phyloP scores from a whole-genome alignment of 2,329 filamentous ascomycete species.

The Colletotrichum nymphaeae region DNA sequence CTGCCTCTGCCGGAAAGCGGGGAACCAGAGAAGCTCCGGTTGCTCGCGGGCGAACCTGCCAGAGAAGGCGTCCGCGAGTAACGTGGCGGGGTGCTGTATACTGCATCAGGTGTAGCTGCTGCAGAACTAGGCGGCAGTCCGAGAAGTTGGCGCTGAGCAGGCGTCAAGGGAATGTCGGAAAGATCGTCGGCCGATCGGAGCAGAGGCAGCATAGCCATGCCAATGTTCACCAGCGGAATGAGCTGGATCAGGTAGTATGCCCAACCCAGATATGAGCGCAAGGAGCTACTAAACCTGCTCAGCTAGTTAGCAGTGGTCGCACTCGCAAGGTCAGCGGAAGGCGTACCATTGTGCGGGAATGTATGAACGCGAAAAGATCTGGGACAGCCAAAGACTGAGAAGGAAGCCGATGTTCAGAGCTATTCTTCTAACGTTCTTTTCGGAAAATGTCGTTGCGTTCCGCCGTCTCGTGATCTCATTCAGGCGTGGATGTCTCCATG shows the following conservation, averaged over 20 bases:
- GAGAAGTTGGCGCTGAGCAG: constrained; percentile 86
- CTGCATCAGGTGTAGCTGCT: constrained; percentile 72
- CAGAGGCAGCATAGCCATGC: constrained; percentile 77
- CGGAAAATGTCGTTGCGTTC: constrained; percentile 81
- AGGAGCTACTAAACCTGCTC: constrained; percentile 20
- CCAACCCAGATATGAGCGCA: constrained; percentile 52
- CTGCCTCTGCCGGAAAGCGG: constrained; percentile 68
- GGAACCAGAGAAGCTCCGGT: constrained; percentile 67
- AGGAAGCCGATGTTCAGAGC: constrained; percentile 72
- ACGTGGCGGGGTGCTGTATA: constrained; percentile 85
- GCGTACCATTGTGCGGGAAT: constrained; percentile 53
- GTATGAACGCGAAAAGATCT: constrained; percentile 49
- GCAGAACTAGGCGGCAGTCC: constrained; percentile 77
- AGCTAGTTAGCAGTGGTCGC: background rate
- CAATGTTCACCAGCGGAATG: constrained; percentile 77
- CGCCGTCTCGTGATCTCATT: constrained; percentile 88
- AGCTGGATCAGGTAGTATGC: constrained; percentile 61
- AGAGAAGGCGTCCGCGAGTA: constrained; percentile 81
- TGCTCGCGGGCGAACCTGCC: constrained; percentile 70
- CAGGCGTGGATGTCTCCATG: constrained; percentile 90
- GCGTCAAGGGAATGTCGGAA: constrained; percentile 89
- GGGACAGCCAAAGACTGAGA: constrained; percentile 50
- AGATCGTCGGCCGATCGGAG: constrained; percentile 80
- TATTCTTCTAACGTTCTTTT: constrained; percentile 79
- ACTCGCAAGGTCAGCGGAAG: constrained; percentile 4